These are phyloP conservation scores for Arabidopsis lyrata DNA, from an alignment of 441 rosid species.

Conservation along the genomic window DNA sequence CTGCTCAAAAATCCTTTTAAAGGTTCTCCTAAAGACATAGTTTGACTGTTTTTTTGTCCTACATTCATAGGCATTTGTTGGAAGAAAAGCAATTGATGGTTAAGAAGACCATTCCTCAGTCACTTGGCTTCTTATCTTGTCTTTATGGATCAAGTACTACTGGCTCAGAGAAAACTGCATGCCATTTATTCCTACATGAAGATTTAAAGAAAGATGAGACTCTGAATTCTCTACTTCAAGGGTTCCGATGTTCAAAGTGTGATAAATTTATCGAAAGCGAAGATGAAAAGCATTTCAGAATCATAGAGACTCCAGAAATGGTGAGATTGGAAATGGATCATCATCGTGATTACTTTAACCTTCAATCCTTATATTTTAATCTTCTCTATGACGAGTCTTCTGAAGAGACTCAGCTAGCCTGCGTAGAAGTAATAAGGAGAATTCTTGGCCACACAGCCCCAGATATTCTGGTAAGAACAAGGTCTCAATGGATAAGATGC, in stretches of 20 bases:
- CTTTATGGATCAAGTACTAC: slow-evolving; percentile 65
- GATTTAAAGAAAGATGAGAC: slow-evolving; percentile 55
- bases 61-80: slow-evolving; percentile 66
- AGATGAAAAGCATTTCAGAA: slow-evolving; percentile 48
- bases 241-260: slow-evolving; percentile 92
- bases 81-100: slow-evolving; percentile 66
- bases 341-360: slow-evolving; percentile 53
- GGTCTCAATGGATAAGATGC: slow-evolving; percentile 81
- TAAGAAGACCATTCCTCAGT: slow-evolving; percentile 71
- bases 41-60: slow-evolving; percentile 41
- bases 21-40: slow-evolving; percentile 18
- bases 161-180: slow-evolving; percentile 52
- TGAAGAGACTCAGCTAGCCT: slow-evolving; percentile 91
- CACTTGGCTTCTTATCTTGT: slow-evolving; percentile 87
- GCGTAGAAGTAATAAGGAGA: slow-evolving; percentile 74
- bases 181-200: slow-evolving; percentile 66
- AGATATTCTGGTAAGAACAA: slow-evolving; percentile 60
- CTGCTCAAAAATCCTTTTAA: slow-evolving; percentile 26
- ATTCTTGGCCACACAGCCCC: slow-evolving; percentile 71
- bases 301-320: slow-evolving; percentile 49
- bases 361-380: slow-evolving; percentile 69
- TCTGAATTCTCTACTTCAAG: slow-evolving; percentile 63
- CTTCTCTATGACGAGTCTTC: slow-evolving; percentile 80
- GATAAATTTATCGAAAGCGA: slow-evolving; percentile 54
- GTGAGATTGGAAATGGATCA: slow-evolving; percentile 48